These are phyloP conservation scores for Calonectria naviculata DNA, from an alignment of 2,329 filamentous ascomycete species.

Conservation along the genomic window DNA sequence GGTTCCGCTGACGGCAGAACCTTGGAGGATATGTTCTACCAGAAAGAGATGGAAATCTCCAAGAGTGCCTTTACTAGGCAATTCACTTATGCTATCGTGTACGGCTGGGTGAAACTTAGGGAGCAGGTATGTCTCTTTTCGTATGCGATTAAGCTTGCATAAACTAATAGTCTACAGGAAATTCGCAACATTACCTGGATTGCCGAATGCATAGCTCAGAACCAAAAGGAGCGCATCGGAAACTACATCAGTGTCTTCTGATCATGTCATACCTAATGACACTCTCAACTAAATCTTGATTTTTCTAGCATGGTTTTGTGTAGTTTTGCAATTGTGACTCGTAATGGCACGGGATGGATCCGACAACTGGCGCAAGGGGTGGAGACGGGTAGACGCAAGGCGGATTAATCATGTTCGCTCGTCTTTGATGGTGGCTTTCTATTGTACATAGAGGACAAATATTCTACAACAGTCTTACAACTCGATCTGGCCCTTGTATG, in stretches of 20 bases:
- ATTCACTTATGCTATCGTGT: conserved; percentile 94
- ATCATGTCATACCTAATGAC: conserved; percentile 43
- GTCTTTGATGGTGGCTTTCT: conserved; percentile 48
- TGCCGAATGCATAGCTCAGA: conserved; percentile 98
- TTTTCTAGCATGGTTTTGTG: conserved; percentile 50
- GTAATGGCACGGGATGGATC: conserved; percentile 50
- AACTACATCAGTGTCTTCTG: conserved; percentile 99
- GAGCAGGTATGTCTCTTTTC: conserved; percentile 79
- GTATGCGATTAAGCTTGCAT: background rate
- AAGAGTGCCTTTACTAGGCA: conserved; percentile 96
- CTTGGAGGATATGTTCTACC: conserved; percentile 97
- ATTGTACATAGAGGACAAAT: conserved; percentile 63
- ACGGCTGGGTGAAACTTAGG: conserved; percentile 96
- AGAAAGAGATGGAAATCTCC: conserved; percentile 99
- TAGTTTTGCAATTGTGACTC: conserved; percentile 55
- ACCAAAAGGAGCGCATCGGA: conserved; percentile 98
- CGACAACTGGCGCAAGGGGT: conserved; percentile 45
- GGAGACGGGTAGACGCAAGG: conserved; percentile 41
- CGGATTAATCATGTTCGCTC: conserved; percentile 37
- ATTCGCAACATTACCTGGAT: conserved; percentile 99
- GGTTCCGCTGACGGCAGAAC: conserved; percentile 86
- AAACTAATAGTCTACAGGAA: conserved; percentile 72
- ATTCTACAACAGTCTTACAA: conserved; percentile 53
- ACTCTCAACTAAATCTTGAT: conserved; percentile 28
- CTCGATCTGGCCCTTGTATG: conserved; percentile 89